Conservation (phyloP, 305 asterid species). For the Ajuga reptans region DNA sequence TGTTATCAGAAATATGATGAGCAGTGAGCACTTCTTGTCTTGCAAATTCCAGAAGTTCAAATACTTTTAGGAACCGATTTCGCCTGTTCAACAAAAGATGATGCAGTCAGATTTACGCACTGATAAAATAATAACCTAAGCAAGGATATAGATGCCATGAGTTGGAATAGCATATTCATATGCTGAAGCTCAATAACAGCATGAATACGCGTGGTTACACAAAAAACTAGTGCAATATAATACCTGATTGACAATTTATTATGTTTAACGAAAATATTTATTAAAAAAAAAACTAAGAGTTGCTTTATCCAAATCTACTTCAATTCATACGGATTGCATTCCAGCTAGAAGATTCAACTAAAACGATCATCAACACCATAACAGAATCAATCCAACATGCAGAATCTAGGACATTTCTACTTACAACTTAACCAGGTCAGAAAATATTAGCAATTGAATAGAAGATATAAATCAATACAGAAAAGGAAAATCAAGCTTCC, state of each 20-base stretch:
- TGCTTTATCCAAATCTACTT: background rate
- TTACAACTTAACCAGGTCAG: background rate
- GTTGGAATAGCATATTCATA: background rate
- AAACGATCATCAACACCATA: background rate
- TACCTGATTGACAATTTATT: background rate
- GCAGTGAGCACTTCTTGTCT: background rate
- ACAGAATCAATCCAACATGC: background rate
- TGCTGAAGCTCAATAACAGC: background rate
- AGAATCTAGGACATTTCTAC: background rate
- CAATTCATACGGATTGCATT: background rate
- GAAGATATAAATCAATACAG: no score
- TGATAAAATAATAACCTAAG: slow-evolving; percentile 8
- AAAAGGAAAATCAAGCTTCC: no score
- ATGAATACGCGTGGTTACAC: background rate
- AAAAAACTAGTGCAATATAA: background rate
- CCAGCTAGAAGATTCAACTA: background rate
- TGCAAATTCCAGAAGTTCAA: slow-evolving; percentile 17
- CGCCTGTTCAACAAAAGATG: slow-evolving; percentile 15
- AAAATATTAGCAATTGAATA: background rate
- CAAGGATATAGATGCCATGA: background rate
- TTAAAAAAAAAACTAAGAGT: background rate
- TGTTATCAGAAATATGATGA: background rate
- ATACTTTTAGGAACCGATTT: background rate
- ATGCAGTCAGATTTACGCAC: slow-evolving; percentile 6
- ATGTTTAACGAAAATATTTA: background rate